Conservation (phyloP, 2,329 filamentous ascomycete genomes). For the Sarocladiaceae sp. region DNA sequence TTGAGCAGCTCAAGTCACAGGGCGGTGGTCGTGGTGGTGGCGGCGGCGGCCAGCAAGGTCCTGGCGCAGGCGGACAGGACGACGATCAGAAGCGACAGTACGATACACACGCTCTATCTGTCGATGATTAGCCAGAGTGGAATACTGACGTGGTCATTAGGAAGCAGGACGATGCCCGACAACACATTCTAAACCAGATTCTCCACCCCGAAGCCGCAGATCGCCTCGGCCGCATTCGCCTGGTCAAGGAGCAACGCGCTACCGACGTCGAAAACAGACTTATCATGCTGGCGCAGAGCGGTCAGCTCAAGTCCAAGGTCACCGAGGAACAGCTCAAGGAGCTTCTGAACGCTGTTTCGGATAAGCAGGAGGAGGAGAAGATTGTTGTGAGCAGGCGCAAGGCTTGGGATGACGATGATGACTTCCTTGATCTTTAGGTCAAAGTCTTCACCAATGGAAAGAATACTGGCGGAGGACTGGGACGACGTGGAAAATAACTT, state of each 20-base stretch:
- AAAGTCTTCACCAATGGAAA: not conserved
- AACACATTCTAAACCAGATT: constrained; percentile 82
- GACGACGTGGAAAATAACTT: not conserved
- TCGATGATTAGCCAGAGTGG: too few species aligned
- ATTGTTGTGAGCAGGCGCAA: constrained; percentile 84
- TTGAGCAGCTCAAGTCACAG: constrained; percentile 86
- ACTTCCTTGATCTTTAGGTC: constrained; percentile 59
- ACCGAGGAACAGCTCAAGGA: constrained; percentile 93
- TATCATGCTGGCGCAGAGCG: constrained; percentile 83
- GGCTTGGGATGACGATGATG: constrained; percentile 80
- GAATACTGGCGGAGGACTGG: not conserved
- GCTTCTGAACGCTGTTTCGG: constrained; percentile 77
- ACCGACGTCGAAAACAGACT: constrained; percentile 88
- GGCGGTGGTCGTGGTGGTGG: constrained; percentile 46
- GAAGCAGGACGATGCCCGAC: constrained; percentile 63
- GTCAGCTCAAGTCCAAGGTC: constrained; percentile 83
- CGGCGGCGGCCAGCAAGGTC: constrained; percentile 27
- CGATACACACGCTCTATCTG: too few species aligned
- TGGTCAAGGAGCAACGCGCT: constrained; percentile 91
- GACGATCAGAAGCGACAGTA: constrained; percentile 58
- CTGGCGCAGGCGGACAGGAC: constrained; percentile 33
- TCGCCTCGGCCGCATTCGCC: constrained; percentile 85
- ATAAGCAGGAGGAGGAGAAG: constrained; percentile 74
- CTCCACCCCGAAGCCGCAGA: constrained; percentile 91
- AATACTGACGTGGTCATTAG: constrained; percentile 24